Conservation (phyloP, 78 protist species). For the Chrysochromulina tobinii region DNA sequence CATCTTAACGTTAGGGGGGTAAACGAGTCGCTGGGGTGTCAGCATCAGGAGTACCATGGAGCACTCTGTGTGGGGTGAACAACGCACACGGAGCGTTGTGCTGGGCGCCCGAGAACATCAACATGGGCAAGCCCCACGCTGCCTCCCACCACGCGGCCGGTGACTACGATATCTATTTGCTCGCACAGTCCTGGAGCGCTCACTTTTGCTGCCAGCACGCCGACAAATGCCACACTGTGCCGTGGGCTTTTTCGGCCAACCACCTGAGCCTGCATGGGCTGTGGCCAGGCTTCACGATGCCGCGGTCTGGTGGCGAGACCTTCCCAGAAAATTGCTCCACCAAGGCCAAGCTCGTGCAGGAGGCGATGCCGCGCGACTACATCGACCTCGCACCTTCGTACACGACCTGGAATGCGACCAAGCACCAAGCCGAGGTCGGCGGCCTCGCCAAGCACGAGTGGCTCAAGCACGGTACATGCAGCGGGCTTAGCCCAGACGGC, state of each 20-base stretch:
- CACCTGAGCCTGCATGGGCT: slow-evolving; percentile 14
- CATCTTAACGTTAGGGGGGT: too few species aligned
- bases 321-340: not conserved
- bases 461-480: slow-evolving; percentile 24
- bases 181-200: slow-evolving; percentile 13
- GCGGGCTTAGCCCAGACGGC: not conserved
- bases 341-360: not conserved
- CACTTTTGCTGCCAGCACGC: not conserved
- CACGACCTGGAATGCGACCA: not conserved
- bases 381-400: slow-evolving; percentile 1
- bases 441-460: slow-evolving; percentile 27
- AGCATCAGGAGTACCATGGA: too few species aligned
- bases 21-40: too few species aligned
- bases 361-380: not conserved
- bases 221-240: not conserved
- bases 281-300: not conserved
- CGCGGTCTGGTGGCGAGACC: not conserved
- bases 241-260: not conserved
- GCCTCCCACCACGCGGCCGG: not conserved
- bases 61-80: too few species aligned
- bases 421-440: not conserved
- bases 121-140: too few species aligned
- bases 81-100: too few species aligned
- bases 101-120: too few species aligned
- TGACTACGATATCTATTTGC: slow-evolving; percentile 15